phyloP scores from a whole-genome alignment of 1,284 basidiomycete species.

The Gymnopus androsaceus region DNA sequence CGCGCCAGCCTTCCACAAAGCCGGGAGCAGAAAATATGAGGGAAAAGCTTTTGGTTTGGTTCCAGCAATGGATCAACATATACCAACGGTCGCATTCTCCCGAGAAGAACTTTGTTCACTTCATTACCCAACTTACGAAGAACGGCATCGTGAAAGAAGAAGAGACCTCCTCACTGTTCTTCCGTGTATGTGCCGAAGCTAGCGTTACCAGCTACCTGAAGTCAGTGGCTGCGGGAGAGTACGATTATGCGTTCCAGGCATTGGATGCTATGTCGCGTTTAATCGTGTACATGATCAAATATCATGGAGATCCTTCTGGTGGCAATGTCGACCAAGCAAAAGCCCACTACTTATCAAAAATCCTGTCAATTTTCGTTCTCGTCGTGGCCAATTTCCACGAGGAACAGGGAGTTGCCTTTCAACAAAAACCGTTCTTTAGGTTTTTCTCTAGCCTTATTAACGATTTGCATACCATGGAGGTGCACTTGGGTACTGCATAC shows the following conservation, averaged over 20 bases:
- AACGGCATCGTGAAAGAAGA: constrained; percentile 97
- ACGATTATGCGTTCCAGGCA: constrained; percentile 83
- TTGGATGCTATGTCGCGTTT: constrained; percentile 95
- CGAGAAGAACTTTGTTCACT: constrained; percentile 96
- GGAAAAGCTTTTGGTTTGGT: constrained; percentile 73
- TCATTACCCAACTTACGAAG: constrained; percentile 94
- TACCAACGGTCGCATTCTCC: constrained; percentile 89
- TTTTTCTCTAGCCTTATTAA: constrained; percentile 97
- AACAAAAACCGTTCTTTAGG: constrained; percentile 98
- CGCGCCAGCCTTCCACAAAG: constrained; percentile 54
- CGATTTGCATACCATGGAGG: constrained; percentile 86
- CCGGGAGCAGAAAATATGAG: constrained; percentile 72
- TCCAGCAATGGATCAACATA: constrained; percentile 93
- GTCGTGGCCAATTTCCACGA: constrained; percentile 95
- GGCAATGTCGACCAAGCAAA: constrained; percentile 92
- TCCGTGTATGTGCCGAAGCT: constrained; percentile 95
- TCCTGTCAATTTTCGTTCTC: constrained; percentile 95
- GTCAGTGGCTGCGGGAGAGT: constrained; percentile 78
- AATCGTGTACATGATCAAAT: constrained; percentile 98
- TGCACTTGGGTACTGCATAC: constrained; percentile 83
- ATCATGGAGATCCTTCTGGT: constrained; percentile 91
- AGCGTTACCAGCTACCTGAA: constrained; percentile 93
- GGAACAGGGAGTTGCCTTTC: constrained; percentile 88
- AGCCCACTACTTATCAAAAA: constrained; percentile 96
- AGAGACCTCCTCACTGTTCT: constrained; percentile 96